Percentiles rank a stretch among this genome's conserved stretches.
Conservation (phyloP, 1,284 basidiomycete genomes). For the Ceratobasidium sp. region DNA sequence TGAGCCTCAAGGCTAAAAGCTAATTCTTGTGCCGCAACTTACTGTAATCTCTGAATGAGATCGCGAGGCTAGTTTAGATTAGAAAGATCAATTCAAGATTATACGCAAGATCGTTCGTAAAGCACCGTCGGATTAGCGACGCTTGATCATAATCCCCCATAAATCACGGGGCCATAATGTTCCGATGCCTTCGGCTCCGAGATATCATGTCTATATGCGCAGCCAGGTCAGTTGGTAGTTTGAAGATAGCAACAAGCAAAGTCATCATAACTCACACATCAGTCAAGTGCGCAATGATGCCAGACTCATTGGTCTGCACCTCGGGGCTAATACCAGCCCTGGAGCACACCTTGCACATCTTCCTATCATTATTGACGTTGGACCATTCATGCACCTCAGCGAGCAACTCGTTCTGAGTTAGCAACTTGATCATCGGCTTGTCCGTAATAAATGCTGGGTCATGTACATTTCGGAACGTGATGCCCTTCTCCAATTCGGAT, state of each 20-base stretch:
- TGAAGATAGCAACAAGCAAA: background rate
- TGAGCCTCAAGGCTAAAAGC: too few relatives aligned
- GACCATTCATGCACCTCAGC: background rate
- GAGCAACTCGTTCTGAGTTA: background rate
- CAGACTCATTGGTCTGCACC: background rate
- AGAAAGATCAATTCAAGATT: too few relatives aligned
- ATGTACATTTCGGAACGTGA: constrained; percentile 12
- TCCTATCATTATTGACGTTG: background rate
- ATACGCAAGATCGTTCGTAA: too few relatives aligned
- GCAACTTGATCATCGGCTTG: constrained; percentile 12
- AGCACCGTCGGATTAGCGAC: too few relatives aligned
- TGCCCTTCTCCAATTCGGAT: background rate
- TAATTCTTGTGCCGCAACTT: too few relatives aligned
- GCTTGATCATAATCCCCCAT: too few relatives aligned
- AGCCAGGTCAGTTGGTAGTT: background rate
- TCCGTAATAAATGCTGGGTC: constrained; percentile 6
- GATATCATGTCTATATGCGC: background rate
- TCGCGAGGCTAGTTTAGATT: too few relatives aligned
- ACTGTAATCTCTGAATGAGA: too few relatives aligned
- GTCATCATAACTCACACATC: constrained; percentile 32
- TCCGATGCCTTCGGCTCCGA: background rate
- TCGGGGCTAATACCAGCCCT: background rate
- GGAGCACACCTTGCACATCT: constrained; percentile 21
- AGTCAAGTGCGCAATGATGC: constrained; percentile 3
- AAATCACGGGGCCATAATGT: too few relatives aligned